Percentiles rank a stretch among this genome's conserved stretches.
phyloP scores from a whole-genome alignment of 1,139 yeast species.

The Pneumocystis sp. region DNA sequence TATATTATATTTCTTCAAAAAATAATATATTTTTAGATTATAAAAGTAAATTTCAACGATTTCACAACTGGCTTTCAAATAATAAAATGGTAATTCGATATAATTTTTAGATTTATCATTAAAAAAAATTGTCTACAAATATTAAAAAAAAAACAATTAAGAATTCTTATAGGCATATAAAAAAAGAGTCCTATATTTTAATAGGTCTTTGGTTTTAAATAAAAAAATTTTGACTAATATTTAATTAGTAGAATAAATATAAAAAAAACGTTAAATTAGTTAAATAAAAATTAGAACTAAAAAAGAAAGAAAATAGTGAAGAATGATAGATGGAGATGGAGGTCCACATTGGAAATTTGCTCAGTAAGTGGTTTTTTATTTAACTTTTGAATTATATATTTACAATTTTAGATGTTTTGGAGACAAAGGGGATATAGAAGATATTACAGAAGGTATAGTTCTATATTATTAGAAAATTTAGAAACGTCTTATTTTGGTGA shows the following conservation, averaged over 20 bases:
- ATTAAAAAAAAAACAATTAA: neutral
- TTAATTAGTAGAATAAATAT: neutral
- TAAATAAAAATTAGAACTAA: neutral
- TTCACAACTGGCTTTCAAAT: too few species aligned
- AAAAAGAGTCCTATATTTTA: neutral
- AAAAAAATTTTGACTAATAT: neutral
- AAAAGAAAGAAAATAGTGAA: neutral
- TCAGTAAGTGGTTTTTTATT: conserved; percentile 6
- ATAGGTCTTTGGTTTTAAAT: neutral
- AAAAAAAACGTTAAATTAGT: neutral
- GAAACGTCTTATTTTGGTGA: neutral
- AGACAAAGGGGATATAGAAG: conserved; percentile 92
- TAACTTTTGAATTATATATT: conserved; percentile 44
- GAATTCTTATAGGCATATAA: neutral
- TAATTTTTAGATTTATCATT: neutral
- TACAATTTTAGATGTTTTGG: conserved; percentile 54
- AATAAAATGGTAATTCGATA: neutral
- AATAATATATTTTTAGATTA: too few species aligned
- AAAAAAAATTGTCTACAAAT: neutral
- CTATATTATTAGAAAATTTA: neutral
- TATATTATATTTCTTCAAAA: too few species aligned
- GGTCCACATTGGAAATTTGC: conserved; percentile 13
- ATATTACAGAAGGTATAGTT: conserved; percentile 53
- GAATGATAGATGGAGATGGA: conserved; percentile 8
- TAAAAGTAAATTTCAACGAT: too few species aligned